Conservation (phyloP, 768 basidiomycete genomes). For the Pleurotus citrinopileatus region DNA sequence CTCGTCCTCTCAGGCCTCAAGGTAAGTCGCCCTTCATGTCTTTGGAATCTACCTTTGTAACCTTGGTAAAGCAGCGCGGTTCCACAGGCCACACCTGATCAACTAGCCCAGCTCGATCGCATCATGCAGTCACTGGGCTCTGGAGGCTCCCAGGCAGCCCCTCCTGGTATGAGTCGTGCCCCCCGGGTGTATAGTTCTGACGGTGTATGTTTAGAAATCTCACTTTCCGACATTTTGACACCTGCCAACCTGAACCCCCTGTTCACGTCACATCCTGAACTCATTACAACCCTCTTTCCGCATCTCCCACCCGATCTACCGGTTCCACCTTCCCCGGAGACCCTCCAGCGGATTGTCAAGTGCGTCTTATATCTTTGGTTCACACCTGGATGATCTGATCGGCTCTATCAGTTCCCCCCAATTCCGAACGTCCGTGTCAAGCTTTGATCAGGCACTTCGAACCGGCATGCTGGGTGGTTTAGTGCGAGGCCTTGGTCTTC, state of each 20-base stretch:
- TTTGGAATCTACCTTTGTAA: background rate
- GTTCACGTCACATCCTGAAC: constrained; percentile 64
- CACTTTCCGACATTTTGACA: constrained; percentile 75
- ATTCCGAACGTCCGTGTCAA: constrained; percentile 75
- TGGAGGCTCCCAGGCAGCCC: constrained; percentile 26
- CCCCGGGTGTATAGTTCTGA: background rate
- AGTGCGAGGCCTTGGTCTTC: constrained; percentile 76
- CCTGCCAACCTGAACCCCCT: constrained; percentile 70
- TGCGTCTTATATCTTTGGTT: constrained; percentile 18
- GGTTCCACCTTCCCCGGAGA: constrained; percentile 63
- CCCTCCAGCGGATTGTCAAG: constrained; percentile 70
- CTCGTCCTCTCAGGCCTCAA: constrained; percentile 38
- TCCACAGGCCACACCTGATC: constrained; percentile 52
- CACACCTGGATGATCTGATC: background rate
- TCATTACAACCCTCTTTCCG: constrained; percentile 71
- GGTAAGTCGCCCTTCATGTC: constrained; percentile 25
- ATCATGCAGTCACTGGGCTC: constrained; percentile 44
- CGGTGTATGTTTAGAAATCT: constrained; percentile 40
- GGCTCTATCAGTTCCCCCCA: constrained; percentile 71
- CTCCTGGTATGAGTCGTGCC: constrained; percentile 28
- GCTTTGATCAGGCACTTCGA: constrained; percentile 80
- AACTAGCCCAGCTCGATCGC: constrained; percentile 58
- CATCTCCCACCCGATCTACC: constrained; percentile 81
- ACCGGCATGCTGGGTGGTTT: constrained; percentile 77
- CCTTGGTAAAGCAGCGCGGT: background rate